Percentiles rank a stretch among this genome's conserved stretches.
Conservation (phyloP, 192 early-diverging fungal genomes). For the Ramicandelaber brevisporus region DNA sequence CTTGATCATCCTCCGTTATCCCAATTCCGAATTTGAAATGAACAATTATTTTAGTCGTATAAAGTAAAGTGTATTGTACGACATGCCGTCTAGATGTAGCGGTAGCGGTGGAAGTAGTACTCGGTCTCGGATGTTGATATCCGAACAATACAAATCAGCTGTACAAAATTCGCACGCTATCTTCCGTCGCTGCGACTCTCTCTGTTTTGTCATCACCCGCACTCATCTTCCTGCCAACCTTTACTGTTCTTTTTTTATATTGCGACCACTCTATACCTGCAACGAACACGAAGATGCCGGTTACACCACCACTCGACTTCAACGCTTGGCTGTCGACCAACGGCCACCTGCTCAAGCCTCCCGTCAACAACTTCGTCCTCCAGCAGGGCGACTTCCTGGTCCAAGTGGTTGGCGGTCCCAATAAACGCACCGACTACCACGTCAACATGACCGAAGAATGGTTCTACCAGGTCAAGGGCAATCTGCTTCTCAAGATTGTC, state of each 20-base stretch:
- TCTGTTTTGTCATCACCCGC: too few species aligned
- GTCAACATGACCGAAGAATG: slow-evolving; percentile 96
- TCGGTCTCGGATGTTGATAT: too few species aligned
- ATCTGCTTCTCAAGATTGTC: slow-evolving; percentile 81
- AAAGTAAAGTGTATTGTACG: too few species aligned
- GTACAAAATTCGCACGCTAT: too few species aligned
- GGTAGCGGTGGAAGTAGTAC: too few species aligned
- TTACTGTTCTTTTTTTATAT: neutral
- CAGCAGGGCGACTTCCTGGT: slow-evolving; percentile 56
- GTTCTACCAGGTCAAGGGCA: slow-evolving; percentile 88
- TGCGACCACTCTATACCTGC: neutral
- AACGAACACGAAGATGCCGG: slow-evolving; percentile 4
- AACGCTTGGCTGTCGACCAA: slow-evolving; percentile 64
- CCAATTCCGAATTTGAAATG: too few species aligned
- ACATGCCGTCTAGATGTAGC: too few species aligned
- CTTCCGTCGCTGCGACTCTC: too few species aligned
- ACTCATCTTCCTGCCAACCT: too few species aligned
- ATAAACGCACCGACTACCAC: slow-evolving; percentile 89
- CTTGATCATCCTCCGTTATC: too few species aligned
- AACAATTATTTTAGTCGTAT: too few species aligned
- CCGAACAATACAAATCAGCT: too few species aligned
- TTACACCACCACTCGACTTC: slow-evolving; percentile 73
- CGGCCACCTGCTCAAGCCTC: slow-evolving; percentile 62
- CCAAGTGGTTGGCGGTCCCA: slow-evolving; percentile 85
- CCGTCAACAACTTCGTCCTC: slow-evolving; percentile 82